Base-by-base conservation (phyloP, 139 green algal genomes). In the Tetraselmis chui region DNA sequence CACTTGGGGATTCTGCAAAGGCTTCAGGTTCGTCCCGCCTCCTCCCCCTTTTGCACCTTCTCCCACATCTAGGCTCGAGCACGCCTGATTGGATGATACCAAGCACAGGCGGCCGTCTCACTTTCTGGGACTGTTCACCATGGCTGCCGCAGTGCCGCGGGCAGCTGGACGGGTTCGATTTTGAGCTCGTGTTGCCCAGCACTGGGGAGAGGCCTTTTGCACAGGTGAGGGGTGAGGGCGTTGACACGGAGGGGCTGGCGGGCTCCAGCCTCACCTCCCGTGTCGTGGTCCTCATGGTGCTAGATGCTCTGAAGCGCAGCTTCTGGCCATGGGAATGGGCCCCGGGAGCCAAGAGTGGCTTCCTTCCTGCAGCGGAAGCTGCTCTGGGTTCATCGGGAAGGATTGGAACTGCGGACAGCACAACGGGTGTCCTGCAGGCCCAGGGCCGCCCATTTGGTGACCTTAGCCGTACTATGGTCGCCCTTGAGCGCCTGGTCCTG, bases 1-100 rank as follows among this genome's bases (percentile, higher is more conserved):
- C 80, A 79, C 25, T 32, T 79, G 26, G 83, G 67, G 1, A 59
- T 76, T 1, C 23, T 86, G 26, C 30, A 83, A 30, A 24, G 78
- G n/a, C 76, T 86, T 2, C 23, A 32, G 30, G 67, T 29, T 25
- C 18, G 45, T 18, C 45, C n/a, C n/a, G n/a, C n/a, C n/a, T n/a
- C n/a, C n/a, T n/a, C n/a, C n/a, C n/a, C n/a, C n/a, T n/a, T n/a
- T n/a, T n/a, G n/a, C 18, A 67, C 18, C 45, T 67, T 67, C 45
- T 67, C 45, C n/a, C n/a, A n/a, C n/a, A n/a, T n/a, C n/a, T n/a
- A n/a, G n/a, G n/a, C n/a, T n/a, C n/a, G n/a, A n/a, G n/a, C n/a
- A n/a, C n/a, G n/a, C n/a, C n/a, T n/a, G n/a, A n/a, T n/a, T n/a
- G n/a, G n/a, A n/a, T n/a, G n/a, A n/a, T n/a, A n/a, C n/a, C n/a